These are phyloP conservation scores for Syzygium oleosum DNA, from an alignment of 345 rosid genomes.

Conservation along the genomic window DNA sequence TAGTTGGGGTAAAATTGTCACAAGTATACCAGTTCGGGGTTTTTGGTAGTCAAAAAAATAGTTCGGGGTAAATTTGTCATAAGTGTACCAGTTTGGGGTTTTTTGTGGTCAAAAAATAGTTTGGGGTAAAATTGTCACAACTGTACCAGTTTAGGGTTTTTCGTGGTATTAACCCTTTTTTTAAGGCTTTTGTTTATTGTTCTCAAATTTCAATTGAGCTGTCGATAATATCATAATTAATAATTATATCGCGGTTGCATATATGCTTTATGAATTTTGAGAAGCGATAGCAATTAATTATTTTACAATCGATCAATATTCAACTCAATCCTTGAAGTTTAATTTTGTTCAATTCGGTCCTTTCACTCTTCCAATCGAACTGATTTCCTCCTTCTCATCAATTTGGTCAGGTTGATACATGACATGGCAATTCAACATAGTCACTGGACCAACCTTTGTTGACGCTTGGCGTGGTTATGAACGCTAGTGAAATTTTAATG, in stretches of 20 bases:
- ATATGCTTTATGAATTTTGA: background rate
- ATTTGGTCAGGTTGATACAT: fast-evolving
- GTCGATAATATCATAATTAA: background rate
- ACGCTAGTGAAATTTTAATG: background rate
- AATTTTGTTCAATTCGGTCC: fast-evolving
- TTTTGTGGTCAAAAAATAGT: no score
- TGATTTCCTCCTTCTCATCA: fast-evolving
- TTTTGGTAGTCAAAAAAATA: no score
- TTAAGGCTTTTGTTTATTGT: background rate
- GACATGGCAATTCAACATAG: fast-evolving
- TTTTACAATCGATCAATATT: fast-evolving
- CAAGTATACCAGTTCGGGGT: no score
- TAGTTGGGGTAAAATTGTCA: no score
- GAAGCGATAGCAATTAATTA: fast-evolving
- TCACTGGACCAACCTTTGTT: fast-evolving
- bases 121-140: no score
- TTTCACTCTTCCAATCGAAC: background rate
- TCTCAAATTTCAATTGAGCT: background rate
- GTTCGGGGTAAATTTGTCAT: no score
- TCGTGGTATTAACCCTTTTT: no score
- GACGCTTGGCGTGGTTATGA: fast-evolving
- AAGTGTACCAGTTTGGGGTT: no score
- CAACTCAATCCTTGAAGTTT: fast-evolving
- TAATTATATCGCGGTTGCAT: background rate
- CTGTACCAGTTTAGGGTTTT: no score